Conservation (phyloP, 2,329 filamentous ascomycete genomes). For the Escovopsis sp. region DNA sequence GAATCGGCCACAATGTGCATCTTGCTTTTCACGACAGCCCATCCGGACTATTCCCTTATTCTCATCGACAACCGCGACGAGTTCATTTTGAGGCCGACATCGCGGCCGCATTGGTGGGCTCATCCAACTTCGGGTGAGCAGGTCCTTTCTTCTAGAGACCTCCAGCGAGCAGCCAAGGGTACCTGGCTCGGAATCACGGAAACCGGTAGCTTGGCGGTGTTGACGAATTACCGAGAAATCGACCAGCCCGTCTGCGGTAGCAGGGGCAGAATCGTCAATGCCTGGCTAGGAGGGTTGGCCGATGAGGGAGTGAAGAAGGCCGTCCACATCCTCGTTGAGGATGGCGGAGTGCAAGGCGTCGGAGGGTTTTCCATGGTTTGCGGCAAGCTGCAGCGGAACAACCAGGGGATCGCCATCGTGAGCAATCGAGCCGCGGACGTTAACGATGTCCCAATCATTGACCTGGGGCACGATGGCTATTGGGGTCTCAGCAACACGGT, state of each 20-base stretch:
- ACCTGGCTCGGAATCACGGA: slow-evolving; percentile 52
- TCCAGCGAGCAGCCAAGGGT: slow-evolving; percentile 45
- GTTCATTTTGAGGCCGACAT: slow-evolving; percentile 49
- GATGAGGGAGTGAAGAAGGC: slow-evolving; percentile 34
- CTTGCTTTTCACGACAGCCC: slow-evolving; percentile 57
- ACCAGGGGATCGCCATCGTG: slow-evolving; percentile 42
- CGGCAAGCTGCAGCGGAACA: slow-evolving; percentile 36
- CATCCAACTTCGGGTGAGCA: slow-evolving; percentile 25
- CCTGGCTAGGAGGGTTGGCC: slow-evolving; percentile 38
- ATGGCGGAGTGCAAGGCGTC: slow-evolving; percentile 40
- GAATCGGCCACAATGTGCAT: slow-evolving; percentile 48
- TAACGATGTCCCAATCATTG: slow-evolving; percentile 42
- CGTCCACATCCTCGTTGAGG: slow-evolving; percentile 35
- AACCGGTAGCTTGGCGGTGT: slow-evolving; percentile 42
- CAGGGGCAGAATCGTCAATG: slow-evolving; percentile 47
- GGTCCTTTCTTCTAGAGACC: slow-evolving; percentile 45
- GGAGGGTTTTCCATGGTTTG: slow-evolving; percentile 55
- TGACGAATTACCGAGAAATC: slow-evolving; percentile 52
- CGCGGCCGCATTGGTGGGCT: slow-evolving; percentile 48
- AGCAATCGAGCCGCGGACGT: slow-evolving; percentile 42
- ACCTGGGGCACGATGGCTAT: slow-evolving; percentile 31
- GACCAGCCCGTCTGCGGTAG: slow-evolving; percentile 39
- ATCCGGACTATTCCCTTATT: slow-evolving; percentile 61
- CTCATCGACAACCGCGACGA: slow-evolving; percentile 68
- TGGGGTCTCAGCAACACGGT: slow-evolving; percentile 49